phyloP scores from a whole-genome alignment of 352 stramenopile species.

The Globisporangium camurandrum region DNA sequence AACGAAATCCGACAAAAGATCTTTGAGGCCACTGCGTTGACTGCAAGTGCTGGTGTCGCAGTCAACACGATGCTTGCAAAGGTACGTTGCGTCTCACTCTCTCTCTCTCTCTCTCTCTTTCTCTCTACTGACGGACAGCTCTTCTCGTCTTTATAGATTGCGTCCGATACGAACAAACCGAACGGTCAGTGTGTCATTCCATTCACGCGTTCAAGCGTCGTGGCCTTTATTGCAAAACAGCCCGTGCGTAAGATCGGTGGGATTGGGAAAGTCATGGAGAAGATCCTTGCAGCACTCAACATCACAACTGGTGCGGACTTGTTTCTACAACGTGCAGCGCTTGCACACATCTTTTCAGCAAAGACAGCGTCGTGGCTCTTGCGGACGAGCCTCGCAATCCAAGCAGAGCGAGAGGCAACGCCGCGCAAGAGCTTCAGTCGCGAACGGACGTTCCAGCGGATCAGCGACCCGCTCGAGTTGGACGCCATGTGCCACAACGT shows the following conservation, averaged over 20 bases:
- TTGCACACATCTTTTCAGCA: constrained; percentile 61
- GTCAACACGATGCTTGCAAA: constrained; percentile 92
- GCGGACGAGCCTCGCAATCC: constrained; percentile 61
- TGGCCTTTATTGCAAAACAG: constrained; percentile 86
- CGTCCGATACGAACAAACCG: constrained; percentile 95
- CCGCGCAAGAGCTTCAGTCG: constrained; percentile 78
- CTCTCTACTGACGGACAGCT: background rate
- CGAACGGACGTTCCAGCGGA: constrained; percentile 55
- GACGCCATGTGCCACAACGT: constrained; percentile 63
- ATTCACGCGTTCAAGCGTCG: constrained; percentile 57
- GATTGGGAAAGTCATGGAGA: constrained; percentile 95
- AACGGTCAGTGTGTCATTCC: constrained; percentile 92
- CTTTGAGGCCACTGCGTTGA: constrained; percentile 83
- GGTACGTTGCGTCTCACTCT: constrained; percentile 18
- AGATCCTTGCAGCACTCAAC: constrained; percentile 77
- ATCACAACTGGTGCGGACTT: constrained; percentile 85
- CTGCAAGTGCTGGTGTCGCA: constrained; percentile 90
- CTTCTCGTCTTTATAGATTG: too few species aligned
- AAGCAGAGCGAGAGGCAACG: constrained; percentile 30
- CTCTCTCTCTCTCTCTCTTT: constrained; percentile 2
- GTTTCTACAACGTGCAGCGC: constrained; percentile 41
- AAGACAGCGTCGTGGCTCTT: constrained; percentile 67
- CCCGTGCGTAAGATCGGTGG: constrained; percentile 91
- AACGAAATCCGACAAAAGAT: constrained; percentile 83
- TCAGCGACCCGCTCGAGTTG: constrained; percentile 33